Conservation (phyloP, 768 basidiomycete species). For the Astraeus odoratus region DNA sequence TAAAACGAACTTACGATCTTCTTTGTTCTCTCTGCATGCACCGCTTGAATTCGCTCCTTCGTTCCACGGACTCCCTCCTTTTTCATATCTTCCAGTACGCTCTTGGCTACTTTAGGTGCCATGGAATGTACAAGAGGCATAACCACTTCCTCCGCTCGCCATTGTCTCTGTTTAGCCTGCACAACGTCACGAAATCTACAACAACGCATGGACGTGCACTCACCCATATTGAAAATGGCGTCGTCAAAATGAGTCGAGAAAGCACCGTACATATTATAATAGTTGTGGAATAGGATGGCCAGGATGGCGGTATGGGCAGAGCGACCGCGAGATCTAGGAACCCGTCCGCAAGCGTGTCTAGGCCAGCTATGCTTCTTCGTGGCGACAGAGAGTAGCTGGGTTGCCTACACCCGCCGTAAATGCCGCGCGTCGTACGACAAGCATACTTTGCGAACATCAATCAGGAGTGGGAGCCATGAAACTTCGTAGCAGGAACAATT, state of each 20-base stretch:
- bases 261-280: conserved; percentile 64
- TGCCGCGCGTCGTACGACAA: conserved; percentile 8
- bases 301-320: conserved; percentile 60
- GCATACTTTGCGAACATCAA: conserved; percentile 21
- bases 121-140: conserved; percentile 49
- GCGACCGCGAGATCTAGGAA: conserved; percentile 74
- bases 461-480: neutral
- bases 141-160: conserved; percentile 54
- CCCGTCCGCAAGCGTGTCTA: conserved; percentile 43
- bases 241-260: conserved; percentile 50
- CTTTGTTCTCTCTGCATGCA: conserved; percentile 42
- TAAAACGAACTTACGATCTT: conserved; percentile 34
- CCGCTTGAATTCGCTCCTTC: conserved; percentile 41
- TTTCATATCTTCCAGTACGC: conserved; percentile 44
- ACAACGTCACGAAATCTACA: conserved; percentile 9
- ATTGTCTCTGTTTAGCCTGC: conserved; percentile 56
- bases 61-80: conserved; percentile 46
- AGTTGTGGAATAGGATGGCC: conserved; percentile 67
- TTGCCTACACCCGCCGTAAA: conserved; percentile 6
- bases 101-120: conserved; percentile 33
- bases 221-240: conserved; percentile 78
- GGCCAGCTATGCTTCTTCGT: conserved; percentile 17
- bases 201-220: neutral
- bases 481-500: neutral
- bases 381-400: conserved; percentile 2